A percentile compares a stretch with the other conserved stretches of the same genome.
Evolutionary conservation across 148 eudicot species (phyloP).

Genomic region (Nepenthes gracilis): DNA sequence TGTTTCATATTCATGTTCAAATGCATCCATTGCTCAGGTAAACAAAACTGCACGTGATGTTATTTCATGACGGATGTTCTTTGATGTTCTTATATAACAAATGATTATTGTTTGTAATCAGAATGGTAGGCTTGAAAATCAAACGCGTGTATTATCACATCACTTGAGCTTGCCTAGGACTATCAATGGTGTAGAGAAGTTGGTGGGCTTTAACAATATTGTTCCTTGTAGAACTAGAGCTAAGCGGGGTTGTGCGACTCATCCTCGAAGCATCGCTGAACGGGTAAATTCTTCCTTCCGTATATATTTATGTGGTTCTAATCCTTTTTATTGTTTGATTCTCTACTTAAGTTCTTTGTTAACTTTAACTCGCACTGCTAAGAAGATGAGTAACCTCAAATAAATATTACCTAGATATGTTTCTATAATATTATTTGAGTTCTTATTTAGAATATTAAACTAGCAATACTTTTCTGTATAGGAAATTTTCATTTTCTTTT

Average conservation of each 20-base stretch:
- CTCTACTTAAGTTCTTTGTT: not conserved
- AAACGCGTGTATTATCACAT: slow-evolving; percentile 41
- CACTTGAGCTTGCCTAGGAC: slow-evolving; percentile 80
- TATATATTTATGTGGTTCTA: not conserved
- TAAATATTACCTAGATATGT: no score
- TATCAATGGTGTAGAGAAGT: slow-evolving; percentile 69
- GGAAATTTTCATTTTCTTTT: no score
- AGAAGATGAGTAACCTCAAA: no score
- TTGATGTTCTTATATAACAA: no score
- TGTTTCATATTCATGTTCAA: slow-evolving; percentile 13
- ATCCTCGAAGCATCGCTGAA: slow-evolving; percentile 97
- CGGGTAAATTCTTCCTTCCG: slow-evolving; percentile 31
- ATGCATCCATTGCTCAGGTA: slow-evolving; percentile 35
- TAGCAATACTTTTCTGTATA: no score
- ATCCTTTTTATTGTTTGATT: not conserved
- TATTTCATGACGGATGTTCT: no score
- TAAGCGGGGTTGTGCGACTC: slow-evolving; percentile 97
- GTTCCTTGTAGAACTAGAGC: slow-evolving; percentile 89
- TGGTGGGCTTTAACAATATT: slow-evolving; percentile 65
- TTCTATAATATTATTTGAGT: no score
- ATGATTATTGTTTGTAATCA: slow-evolving; percentile 2
- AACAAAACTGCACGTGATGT: no score
- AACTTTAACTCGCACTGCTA: no score
- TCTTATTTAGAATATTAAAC: no score
- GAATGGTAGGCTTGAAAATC: slow-evolving; percentile 34